Evolutionary conservation across 345 rosid genomes (phyloP), one percentile per base, ranked within the genome.

Genomic region (Sonneratia caseolaris): DNA sequence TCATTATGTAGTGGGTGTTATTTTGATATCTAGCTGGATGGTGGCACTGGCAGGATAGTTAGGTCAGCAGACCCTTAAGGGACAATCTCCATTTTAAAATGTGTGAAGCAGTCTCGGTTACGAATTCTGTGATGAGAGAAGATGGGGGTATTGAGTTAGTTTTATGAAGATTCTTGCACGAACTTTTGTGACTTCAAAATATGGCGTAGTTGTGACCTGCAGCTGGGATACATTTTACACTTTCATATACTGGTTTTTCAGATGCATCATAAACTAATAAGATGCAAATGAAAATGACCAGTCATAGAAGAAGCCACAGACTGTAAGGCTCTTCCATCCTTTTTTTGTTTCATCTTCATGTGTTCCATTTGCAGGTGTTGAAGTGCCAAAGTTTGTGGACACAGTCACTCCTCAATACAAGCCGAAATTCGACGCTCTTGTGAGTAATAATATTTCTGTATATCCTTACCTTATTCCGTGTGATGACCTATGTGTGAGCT

Each of bases 361-460:
- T 42, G 43, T 22, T 64, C 78, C 57, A 43, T 55, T n/a, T 83
- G 77, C 88, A 96, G 99, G 88, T 56, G 38, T 92, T 66, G 87
- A 92, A 82, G 79, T 96, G 66, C 98, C 99, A 43, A 96, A 91
- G 87, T 92, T 22, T 68, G 95, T 84, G 38, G 99, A 96, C 81
- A 91, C 77, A 0, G 95, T 89, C 71, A 92, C 98, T 48, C 98
- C 98, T 75, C 79, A 96, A 59, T 96, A 89, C 89, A 91, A 91
- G 76, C 94, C 99, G 6, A 96, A 91, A 76, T 92, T 96, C 80
- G 98, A 92, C 68, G 77, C 89, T 45, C 72, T 96, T 92, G 99
- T 96, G 79, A 84, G 97, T 38, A 72, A 48, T 68, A 24, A 48
- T 68, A 24, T 37, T 2, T 7, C 22, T 45, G 37, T 32, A 8